Evolutionary conservation across 345 rosid species (phyloP).

Genomic region (Psidium guajava): DNA sequence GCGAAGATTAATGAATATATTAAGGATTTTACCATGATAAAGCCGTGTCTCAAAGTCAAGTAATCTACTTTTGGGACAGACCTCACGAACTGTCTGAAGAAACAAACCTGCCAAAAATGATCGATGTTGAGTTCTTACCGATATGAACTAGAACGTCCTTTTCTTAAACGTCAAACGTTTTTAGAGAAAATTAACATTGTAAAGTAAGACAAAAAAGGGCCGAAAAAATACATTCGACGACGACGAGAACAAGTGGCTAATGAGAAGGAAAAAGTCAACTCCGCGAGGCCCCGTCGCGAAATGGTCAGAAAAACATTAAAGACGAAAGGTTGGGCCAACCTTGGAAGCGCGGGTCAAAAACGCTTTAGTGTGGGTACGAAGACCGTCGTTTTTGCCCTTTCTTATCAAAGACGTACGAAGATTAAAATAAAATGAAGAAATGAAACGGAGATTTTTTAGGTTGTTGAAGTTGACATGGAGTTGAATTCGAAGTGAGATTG

Average conservation of each 20-base stretch:
- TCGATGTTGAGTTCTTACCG: neutral
- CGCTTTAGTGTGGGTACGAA: neutral
- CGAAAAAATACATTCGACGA: neutral
- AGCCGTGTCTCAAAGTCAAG: slow-evolving; percentile 81
- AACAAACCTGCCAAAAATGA: slow-evolving; percentile 44
- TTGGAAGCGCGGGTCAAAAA: neutral
- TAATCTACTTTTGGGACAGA: slow-evolving; percentile 88
- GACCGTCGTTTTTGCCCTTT: neutral
- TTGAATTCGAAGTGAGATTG: neutral
- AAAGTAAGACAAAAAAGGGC: neutral
- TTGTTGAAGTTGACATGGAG: neutral
- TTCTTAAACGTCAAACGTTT: neutral
- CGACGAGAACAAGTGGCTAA: neutral
- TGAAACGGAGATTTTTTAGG: neutral
- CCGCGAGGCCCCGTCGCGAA: neutral
- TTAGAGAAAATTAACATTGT: neutral
- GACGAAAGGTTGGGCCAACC: neutral
- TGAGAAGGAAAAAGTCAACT: neutral
- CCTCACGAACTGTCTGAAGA: slow-evolving; percentile 76
- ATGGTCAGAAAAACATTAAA: neutral
- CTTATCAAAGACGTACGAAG: neutral
- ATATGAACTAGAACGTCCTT: neutral
- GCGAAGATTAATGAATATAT: neutral
- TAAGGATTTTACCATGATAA: slow-evolving; percentile 43
- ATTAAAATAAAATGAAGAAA: neutral